Evolutionary conservation across 164 flowering plant species (phyloP), one percentile per base, ranked within the genome.

Genomic region (Amborella trichopoda): DNA sequence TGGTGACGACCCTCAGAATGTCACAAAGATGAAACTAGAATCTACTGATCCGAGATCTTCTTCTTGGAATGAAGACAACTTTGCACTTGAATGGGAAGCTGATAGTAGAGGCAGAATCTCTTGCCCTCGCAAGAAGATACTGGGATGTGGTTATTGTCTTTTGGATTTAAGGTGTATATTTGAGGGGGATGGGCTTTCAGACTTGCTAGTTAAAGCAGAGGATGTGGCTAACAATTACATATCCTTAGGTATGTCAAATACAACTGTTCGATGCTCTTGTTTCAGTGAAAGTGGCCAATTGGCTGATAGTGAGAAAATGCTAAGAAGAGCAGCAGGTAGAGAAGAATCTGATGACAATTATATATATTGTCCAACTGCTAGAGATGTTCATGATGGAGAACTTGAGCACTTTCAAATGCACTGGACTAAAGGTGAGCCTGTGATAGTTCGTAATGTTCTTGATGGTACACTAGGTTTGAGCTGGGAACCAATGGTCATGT

Each of bases 401-500:
- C 50, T 84, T 47, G 63, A 65, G 21, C 96, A 91, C 72, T 91
- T 91, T 44, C 99, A 82, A 54, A 46, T 40, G 54, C 99, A 91
- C 51, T 91, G 96, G 96, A 41, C 32, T 22, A 75, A 61, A 59
- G 99, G 82, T 28, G 82, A 91, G 65, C 99, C 99, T 3, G 83
- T 91, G 14, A 65, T 91, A 52, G 96, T 87, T 5, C 72, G 78
- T 4, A 62, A 74, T 65, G 86, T 79, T 53, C 81, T 91, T 54
- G 76, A 82, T 28, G 53, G 44, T 48, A 50, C 86, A 19, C 50
- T 66, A 46, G 95, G 95, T 18, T 65, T 91, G 60, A 91, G 99
- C 55, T 91, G 96, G 99, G 99, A 87, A 37, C 99, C 99, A n/a
- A 73, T 72, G 91, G 95, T 87, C 52, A 82, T 91, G 94, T 81